Base-by-base conservation (phyloP, 495 filamentous ascomycete species). In the Acidiella bohemica region DNA sequence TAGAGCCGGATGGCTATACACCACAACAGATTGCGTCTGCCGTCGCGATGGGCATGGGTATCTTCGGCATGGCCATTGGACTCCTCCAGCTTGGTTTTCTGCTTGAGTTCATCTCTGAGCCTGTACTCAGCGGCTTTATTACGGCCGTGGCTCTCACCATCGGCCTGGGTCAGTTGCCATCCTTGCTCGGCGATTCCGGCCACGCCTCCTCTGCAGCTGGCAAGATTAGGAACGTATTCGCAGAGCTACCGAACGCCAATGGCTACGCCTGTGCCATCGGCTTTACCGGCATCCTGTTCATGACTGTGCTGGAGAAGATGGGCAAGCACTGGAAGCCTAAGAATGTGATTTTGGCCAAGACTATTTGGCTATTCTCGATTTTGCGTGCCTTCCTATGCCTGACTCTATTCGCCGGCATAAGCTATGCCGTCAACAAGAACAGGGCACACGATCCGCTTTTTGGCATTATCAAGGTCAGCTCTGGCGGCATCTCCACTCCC, bases 51-150 rank as follows among this genome's bases (percentile, higher is more conserved):
- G 27, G 36, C 22, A 47, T 47, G 36, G 44, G 44, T 1, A 59
- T 71, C 31, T 70, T 67, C 45, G 61, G 61, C 21, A 59, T 72
- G 21, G 51, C 58, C 8, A 54, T 71, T 21, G 69, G 69, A 1
- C 51, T 71, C 19, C 53, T 69, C n/a, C 61, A 64, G 24, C 64
- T 71, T 14, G 67, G 67, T 12, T 71, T 69, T 39, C 53, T 71
- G 10, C 61, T 71, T 29, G 63, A 71, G 33, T 69, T 67, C 44
- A 61, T 71, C 44, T 69, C 67, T 1, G 55, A 66, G 6, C 67
- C 66, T 17, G 57, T 70, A 26, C 60, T 71, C 4, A 65, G 52
- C 31, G 67, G 67, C 29, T 69, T 68, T 57, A 66, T 71, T 44
- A 65, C 64, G 0, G 67, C 65, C 3, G 64, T n/a, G n/a, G n/a